Evolutionary conservation across 2,329 filamentous ascomycete genomes (phyloP).

Genomic region (Pseudogymnoascus sp.): DNA sequence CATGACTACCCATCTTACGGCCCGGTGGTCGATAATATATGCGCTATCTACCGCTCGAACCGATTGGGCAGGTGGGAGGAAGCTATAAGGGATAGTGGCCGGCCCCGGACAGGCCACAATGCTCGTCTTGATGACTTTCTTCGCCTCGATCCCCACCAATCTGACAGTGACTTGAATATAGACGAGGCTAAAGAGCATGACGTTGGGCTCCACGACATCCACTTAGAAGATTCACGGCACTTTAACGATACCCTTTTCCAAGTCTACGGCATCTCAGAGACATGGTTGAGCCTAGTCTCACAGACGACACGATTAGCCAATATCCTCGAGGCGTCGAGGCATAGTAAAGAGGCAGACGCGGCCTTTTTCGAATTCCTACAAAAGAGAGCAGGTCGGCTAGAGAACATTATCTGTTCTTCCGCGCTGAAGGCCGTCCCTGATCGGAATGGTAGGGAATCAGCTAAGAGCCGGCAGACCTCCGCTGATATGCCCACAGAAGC

Average conservation of each 20-base stretch:
- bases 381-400: conserved; percentile 8
- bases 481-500: background rate
- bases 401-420: conserved; percentile 29
- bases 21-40: conserved; percentile 17
- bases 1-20: conserved; percentile 15
- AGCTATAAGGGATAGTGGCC: conserved; percentile 14
- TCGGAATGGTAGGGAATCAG: background rate
- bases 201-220: conserved; percentile 10
- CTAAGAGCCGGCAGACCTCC: conserved; percentile 11
- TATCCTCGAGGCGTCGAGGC: conserved; percentile 21
- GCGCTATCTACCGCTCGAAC: conserved; percentile 15
- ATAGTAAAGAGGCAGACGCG: conserved; percentile 1
- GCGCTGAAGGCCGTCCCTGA: conserved; percentile 10
- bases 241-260: conserved; percentile 31
- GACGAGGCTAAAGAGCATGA: conserved; percentile 30
- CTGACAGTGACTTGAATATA: conserved; percentile 32
- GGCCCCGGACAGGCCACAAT: conserved; percentile 18
- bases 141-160: conserved; percentile 26
- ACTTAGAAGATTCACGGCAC: conserved; percentile 11
- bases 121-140: conserved; percentile 32
- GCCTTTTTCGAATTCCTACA: conserved; percentile 3
- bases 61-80: background rate
- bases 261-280: conserved; percentile 36
- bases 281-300: conserved; percentile 36
- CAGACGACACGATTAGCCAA: conserved; percentile 37